Percentiles rank a stretch among this genome's conserved stretches.
phyloP scores from a whole-genome alignment of 306 rosid genomes.

The Quercus berberidifolia region DNA sequence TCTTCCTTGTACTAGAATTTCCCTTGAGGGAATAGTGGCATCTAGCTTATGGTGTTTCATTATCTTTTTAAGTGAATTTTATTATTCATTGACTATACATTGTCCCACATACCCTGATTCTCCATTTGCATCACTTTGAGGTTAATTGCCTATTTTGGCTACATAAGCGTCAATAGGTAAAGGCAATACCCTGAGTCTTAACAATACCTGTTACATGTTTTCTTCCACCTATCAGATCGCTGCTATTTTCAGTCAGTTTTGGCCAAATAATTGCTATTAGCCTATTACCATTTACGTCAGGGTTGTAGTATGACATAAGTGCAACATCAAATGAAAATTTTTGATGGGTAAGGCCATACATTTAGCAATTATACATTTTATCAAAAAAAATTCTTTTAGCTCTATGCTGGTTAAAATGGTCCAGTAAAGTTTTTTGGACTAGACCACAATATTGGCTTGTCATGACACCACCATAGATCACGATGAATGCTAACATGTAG shows the following conservation, averaged over 20 bases:
- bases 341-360: no score
- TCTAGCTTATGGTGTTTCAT: background rate
- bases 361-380: no score
- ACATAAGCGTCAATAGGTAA: background rate
- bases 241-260: no score
- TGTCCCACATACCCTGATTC: background rate
- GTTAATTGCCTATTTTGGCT: background rate
- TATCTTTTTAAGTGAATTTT: background rate
- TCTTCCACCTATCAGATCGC: background rate
- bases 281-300: no score
- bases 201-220: background rate
- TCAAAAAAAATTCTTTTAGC: background rate
- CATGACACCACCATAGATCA: background rate
- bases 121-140: background rate
- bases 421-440: background rate
- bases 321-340: no score
- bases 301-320: no score
- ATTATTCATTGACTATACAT: background rate
- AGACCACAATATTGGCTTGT: background rate
- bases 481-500: no score
- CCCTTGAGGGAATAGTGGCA: background rate
- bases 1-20: background rate
- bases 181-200: background rate
- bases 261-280: no score
- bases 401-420: background rate